These are phyloP conservation scores for Chlamydomonas sphaeroides DNA, from an alignment of 139 green algal genomes.

Conservation along the genomic window DNA sequence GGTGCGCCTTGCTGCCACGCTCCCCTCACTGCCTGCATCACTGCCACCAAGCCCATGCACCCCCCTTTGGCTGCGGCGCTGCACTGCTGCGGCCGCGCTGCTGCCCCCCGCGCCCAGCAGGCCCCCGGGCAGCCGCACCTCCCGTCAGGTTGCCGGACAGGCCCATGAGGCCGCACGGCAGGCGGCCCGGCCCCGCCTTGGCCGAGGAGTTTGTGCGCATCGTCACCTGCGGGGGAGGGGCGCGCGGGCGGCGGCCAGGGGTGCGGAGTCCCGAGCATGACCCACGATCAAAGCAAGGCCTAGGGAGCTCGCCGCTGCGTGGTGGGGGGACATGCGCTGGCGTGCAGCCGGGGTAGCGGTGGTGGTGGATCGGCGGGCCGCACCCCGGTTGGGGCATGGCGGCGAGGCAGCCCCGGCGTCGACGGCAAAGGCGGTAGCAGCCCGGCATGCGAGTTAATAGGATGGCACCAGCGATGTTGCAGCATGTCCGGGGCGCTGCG, in stretches of 20 bases:
- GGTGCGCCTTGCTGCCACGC: too few relatives aligned
- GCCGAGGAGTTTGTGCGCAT: not conserved
- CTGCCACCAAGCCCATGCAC: too few relatives aligned
- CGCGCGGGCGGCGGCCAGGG: too few relatives aligned
- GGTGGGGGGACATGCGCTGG: not conserved
- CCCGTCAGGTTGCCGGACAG: conserved; percentile 28
- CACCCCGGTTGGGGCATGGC: too few relatives aligned
- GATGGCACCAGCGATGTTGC: not conserved
- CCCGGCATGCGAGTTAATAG: not conserved
- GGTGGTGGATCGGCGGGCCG: too few relatives aligned
- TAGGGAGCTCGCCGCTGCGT: not conserved
- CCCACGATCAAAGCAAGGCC: not conserved
- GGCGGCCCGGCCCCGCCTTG: not conserved
- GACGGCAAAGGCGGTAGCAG: too few relatives aligned
- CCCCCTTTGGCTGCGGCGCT: not conserved
- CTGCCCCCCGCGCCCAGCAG: not conserved
- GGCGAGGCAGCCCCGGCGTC: too few relatives aligned
- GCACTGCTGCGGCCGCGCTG: too few relatives aligned
- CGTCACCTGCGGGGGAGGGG: not conserved
- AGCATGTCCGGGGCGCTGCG: too few relatives aligned
- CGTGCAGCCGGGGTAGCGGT: too few relatives aligned
- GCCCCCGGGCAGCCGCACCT: not conserved
- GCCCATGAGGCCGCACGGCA: conserved; percentile 7
- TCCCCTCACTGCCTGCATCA: too few relatives aligned
- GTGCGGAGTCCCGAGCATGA: not conserved